Base-by-base conservation (phyloP, 805 yeast species). In the Schwanniomyces sp. region DNA sequence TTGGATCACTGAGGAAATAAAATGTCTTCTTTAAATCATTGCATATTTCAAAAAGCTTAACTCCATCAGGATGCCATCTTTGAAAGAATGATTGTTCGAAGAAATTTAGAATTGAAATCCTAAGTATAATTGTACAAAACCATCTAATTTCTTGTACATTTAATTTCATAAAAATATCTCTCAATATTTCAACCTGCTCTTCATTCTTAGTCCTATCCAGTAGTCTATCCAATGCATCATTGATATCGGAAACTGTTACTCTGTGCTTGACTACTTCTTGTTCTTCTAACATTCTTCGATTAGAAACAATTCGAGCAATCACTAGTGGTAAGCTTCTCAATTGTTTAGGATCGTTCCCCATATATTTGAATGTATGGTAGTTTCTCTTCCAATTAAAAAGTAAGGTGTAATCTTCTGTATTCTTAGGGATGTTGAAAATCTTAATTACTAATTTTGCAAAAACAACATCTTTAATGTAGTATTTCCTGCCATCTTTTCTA, bases 41-140 rank as follows among this genome's bases (percentile, higher is more conserved):
- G 3, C 90, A 86, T 6, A 87, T 82, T 49, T 83, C 80, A 51
- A 75, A 81, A 25, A 88, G 76, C 3, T 75, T 76, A 8, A 75
- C 69, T 0, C 95, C 92, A 62, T 89, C 91, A 0, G 91, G 90
- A 63, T 90, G 95, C 88, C 91, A 91, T 26, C 67, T 55, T 5
- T 64, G 56, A 42, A 90, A 67, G 47, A 90, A 74, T 10, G 75
- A 66, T 26, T 76, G 73, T 54, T 88, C 92, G 49, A 83, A 74
- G 7, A 82, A 76, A 4, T 83, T 78, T n/a, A 88, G 65, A n/a
- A 83, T 74, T 41, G 79, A 75, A 50, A 71, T 64, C 66, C 81
- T 83, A 44, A 91, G 64, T 3, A 91, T 62, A 9, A 87, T 84
- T 47, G 84, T 81, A 49, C 89, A 74, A 34, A 90, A 69, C 79